Evolutionary conservation across 2,329 filamentous ascomycete species (phyloP).

Genomic region (Pseudogymnoascus sp.): DNA sequence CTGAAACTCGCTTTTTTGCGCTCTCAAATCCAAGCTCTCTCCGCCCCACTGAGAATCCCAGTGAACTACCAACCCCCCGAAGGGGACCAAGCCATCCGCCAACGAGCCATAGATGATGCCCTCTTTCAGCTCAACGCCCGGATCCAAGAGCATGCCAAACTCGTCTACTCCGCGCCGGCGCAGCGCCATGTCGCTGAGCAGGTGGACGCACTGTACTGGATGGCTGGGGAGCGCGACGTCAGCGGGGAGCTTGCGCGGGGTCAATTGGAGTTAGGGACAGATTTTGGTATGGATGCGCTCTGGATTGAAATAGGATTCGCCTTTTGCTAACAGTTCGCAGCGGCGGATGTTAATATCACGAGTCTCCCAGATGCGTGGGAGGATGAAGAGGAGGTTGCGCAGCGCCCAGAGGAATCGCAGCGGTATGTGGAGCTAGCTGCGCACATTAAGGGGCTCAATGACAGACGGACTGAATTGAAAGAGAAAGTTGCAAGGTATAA

Average conservation of each 20-base stretch:
- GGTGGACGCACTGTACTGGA: slow-evolving; percentile 57
- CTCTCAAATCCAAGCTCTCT: slow-evolving; percentile 54
- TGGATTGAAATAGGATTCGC: neutral
- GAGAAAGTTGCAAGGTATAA: slow-evolving; percentile 41
- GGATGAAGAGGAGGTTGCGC: slow-evolving; percentile 33
- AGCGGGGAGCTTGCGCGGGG: slow-evolving; percentile 27
- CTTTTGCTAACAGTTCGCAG: slow-evolving; percentile 12
- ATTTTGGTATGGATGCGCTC: slow-evolving; percentile 26
- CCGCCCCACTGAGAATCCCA: slow-evolving; percentile 49
- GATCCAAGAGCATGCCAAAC: slow-evolving; percentile 55
- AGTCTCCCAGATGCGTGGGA: slow-evolving; percentile 25
- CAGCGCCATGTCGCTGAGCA: slow-evolving; percentile 65
- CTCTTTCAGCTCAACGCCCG: slow-evolving; percentile 52
- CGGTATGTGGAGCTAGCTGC: slow-evolving; percentile 45
- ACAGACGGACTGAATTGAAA: slow-evolving; percentile 33
- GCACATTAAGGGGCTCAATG: slow-evolving; percentile 43
- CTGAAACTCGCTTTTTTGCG: slow-evolving; percentile 59
- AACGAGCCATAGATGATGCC: slow-evolving; percentile 48
- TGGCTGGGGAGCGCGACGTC: slow-evolving; percentile 33
- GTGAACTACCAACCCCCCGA: slow-evolving; percentile 37
- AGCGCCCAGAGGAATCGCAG: slow-evolving; percentile 41
- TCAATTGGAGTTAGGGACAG: slow-evolving; percentile 33
- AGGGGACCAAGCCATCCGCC: slow-evolving; percentile 30
- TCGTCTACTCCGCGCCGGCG: slow-evolving; percentile 61
- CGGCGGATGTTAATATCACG: slow-evolving; percentile 21